These are phyloP conservation scores for Suzukiozyma palmioleophila DNA, from an alignment of 1,139 yeast species.

Conservation along the genomic window DNA sequence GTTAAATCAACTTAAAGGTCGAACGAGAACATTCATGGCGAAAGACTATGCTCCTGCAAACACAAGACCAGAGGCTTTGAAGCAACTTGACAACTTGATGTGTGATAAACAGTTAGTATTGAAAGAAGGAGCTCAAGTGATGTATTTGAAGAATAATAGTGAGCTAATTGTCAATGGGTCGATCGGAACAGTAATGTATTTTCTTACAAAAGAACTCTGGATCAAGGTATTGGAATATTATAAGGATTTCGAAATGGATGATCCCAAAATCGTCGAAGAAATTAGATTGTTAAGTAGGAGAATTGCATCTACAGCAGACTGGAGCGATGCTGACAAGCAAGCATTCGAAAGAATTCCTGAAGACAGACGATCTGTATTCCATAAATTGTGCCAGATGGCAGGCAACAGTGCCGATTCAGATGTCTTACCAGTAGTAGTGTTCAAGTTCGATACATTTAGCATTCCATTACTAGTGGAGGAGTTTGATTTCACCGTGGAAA, in stretches of 20 bases:
- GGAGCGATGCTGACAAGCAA: constrained; percentile 44
- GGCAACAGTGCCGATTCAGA: constrained; percentile 21
- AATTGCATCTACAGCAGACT: constrained; percentile 20
- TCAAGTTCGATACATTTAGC: constrained; percentile 26
- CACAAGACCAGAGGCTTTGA: constrained; percentile 15
- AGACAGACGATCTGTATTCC: constrained; percentile 22
- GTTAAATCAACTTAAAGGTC: constrained; percentile 29
- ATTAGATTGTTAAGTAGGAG: constrained; percentile 22
- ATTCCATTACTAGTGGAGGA: constrained; percentile 50
- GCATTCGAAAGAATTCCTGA: constrained; percentile 23
- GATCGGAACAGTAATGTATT: constrained; percentile 58
- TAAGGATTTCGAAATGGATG: constrained; percentile 17
- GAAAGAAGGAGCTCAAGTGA: constrained; percentile 60
- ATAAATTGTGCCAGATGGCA: constrained; percentile 30
- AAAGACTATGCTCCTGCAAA: constrained; percentile 37
- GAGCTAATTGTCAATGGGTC: constrained; percentile 53
- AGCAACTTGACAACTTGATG: constrained; percentile 40
- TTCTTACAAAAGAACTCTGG: constrained; percentile 40
- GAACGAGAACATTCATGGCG: constrained; percentile 48
- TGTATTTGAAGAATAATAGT: constrained; percentile 46
- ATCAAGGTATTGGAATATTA: constrained; percentile 24
- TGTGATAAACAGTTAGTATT: constrained; percentile 42
- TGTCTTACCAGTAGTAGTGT: constrained; percentile 54
- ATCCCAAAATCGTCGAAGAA: constrained; percentile 22
- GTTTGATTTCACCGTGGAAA: constrained; percentile 62